Evolutionary conservation across 2,329 filamentous ascomycete species (phyloP).

Genomic region (Fusarium sp.): DNA sequence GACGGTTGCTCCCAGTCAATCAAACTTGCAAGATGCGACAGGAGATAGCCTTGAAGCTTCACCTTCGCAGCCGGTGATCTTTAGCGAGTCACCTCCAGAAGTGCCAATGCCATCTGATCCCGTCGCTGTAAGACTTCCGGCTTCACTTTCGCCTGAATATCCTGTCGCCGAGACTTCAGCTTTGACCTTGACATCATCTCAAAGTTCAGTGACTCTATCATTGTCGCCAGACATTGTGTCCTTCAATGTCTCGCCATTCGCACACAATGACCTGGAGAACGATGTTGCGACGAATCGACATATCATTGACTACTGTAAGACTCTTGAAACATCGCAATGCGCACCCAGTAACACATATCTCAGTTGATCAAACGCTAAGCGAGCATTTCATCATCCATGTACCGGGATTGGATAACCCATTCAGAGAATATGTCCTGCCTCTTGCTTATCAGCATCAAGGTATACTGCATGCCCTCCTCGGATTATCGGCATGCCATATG

Average conservation of each 20-base stretch:
- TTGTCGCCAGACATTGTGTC: neutral
- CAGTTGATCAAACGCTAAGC: constrained; percentile 36
- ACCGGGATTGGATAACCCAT: constrained; percentile 35
- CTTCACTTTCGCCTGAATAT: neutral
- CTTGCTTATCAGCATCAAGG: constrained; percentile 40
- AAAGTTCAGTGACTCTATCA: neutral
- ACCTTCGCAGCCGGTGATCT: neutral
- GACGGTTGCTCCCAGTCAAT: neutral
- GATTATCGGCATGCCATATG: constrained; percentile 42
- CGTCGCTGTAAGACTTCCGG: fast-evolving
- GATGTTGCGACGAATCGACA: constrained; percentile 9
- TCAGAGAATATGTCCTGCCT: constrained; percentile 35
- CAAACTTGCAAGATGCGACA: fast-evolving
- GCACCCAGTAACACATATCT: neutral
- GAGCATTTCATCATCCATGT: constrained; percentile 33
- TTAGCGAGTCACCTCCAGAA: neutral
- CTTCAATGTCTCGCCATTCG: neutral
- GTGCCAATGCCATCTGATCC: fast-evolving
- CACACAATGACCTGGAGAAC: neutral
- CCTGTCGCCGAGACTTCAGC: neutral
- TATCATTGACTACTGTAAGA: constrained; percentile 24
- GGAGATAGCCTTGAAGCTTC: neutral
- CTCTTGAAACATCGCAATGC: fast-evolving
- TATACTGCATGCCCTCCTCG: constrained; percentile 42
- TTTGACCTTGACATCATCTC: neutral